phyloP scores from a whole-genome alignment of 768 basidiomycete species.

The Podaxis pistillaris region DNA sequence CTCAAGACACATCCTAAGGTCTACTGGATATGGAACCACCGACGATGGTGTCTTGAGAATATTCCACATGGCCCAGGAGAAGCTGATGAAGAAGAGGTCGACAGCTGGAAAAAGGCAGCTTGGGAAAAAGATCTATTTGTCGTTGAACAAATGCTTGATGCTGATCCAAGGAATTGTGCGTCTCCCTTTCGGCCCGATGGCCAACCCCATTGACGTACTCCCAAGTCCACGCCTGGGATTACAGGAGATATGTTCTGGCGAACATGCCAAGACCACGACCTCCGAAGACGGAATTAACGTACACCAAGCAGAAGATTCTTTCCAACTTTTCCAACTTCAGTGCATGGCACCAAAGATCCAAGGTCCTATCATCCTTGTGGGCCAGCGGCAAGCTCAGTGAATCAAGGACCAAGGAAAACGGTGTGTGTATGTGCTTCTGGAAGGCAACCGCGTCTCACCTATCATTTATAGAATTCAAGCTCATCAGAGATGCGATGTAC shows the following conservation, averaged over 20 bases:
- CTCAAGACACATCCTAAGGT: conserved; percentile 90
- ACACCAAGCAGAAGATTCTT: conserved; percentile 89
- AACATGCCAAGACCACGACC: conserved; percentile 61
- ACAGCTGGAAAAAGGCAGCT: conserved; percentile 73
- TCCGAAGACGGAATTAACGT: conserved; percentile 70
- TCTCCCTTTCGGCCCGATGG: conserved; percentile 4
- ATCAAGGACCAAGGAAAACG: conserved; percentile 62
- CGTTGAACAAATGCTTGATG: conserved; percentile 90
- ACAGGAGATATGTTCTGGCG: conserved; percentile 81
- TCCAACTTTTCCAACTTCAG: conserved; percentile 97
- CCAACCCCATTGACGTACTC: background rate
- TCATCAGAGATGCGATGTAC: conserved; percentile 92
- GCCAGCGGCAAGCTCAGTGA: conserved; percentile 50
- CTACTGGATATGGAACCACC: conserved; percentile 99
- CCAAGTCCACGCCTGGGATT: conserved; percentile 92
- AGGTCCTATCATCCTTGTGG: conserved; percentile 71
- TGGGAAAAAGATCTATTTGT: conserved; percentile 88
- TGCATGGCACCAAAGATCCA: conserved; percentile 97
- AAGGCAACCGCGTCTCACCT: background rate
- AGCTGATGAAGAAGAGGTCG: conserved; percentile 38
- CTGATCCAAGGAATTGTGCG: conserved; percentile 92
- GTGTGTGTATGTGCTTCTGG: conserved; percentile 35
- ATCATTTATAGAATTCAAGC: conserved; percentile 72
- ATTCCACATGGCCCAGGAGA: conserved; percentile 71
- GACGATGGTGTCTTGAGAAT: conserved; percentile 90